Percentiles rank a stretch among this genome's conserved stretches.
Conservation (phyloP, 257 asterid genomes). For the Catharanthus roseus region DNA sequence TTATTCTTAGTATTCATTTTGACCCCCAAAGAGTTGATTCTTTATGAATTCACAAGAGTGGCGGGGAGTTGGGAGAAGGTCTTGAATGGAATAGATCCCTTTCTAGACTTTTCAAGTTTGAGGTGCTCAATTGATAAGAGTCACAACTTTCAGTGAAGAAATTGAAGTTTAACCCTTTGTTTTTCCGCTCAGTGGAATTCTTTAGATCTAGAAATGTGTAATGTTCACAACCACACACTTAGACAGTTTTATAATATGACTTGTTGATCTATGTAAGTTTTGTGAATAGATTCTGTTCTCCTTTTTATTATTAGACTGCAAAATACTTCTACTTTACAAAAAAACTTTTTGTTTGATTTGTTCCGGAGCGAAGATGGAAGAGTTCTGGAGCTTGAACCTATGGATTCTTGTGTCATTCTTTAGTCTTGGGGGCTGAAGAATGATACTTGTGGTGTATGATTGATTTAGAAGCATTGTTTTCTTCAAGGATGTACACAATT, state of each 20-base stretch:
- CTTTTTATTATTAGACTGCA: neutral
- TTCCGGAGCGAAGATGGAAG: neutral
- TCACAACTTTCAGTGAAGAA: neutral
- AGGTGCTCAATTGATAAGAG: too few relatives aligned
- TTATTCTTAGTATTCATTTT: too few relatives aligned
- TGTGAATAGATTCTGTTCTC: neutral
- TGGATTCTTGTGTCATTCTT: neutral
- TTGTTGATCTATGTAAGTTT: neutral
- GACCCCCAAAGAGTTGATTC: too few relatives aligned
- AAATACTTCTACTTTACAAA: neutral
- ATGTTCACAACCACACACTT: neutral
- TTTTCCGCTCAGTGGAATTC: neutral
- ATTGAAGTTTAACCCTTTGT: neutral
- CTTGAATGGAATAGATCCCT: too few relatives aligned
- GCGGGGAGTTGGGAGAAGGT: too few relatives aligned
- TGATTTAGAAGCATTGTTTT: neutral
- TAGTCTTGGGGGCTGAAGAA: too few relatives aligned
- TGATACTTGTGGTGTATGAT: neutral
- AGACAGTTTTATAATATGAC: neutral
- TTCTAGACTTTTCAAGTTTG: too few relatives aligned
- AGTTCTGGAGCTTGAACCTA: neutral
- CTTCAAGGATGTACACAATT: neutral
- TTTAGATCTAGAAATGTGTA: neutral
- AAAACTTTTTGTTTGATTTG: neutral
- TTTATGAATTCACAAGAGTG: too few relatives aligned